These are phyloP conservation scores for Oryza officinalis DNA, from an alignment of 176 grass and related monocot species.

Conservation along the genomic window DNA sequence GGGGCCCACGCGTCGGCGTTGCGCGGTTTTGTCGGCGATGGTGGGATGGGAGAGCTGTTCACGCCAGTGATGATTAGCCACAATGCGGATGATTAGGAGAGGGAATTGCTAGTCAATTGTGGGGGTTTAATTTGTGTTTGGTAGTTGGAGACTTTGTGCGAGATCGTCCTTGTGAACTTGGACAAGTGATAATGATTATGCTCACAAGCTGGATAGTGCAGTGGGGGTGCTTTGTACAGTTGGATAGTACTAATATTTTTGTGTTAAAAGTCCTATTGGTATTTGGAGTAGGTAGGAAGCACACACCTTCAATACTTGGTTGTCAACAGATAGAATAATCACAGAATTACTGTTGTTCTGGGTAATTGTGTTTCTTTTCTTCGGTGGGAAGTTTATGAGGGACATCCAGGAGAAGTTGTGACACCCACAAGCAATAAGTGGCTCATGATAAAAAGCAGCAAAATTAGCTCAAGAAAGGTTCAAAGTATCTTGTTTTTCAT, in stretches of 20 bases:
- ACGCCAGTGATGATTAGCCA: constrained; percentile 36
- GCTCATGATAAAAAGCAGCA: constrained; percentile 36
- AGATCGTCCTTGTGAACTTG: neutral
- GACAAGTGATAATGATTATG: constrained; percentile 29
- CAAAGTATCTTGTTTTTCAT: neutral
- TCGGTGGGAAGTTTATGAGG: neutral
- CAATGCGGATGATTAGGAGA: constrained; percentile 32
- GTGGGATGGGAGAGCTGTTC: constrained; percentile 45
- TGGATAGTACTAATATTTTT: neutral
- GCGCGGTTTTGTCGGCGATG: constrained; percentile 15
- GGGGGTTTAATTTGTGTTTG: constrained; percentile 23
- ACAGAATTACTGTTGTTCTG: neutral
- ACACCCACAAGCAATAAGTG: constrained; percentile 38
- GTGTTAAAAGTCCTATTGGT: constrained; percentile 11
- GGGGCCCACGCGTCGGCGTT: neutral
- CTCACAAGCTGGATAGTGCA: constrained; percentile 16
- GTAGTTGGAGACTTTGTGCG: constrained; percentile 24
- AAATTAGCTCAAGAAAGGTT: constrained; percentile 26
- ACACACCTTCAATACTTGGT: neutral
- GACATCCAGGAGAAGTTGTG: constrained; percentile 20
- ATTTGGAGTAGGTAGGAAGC: constrained; percentile 8
- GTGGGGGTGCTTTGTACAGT: constrained; percentile 10
- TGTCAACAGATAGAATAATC: neutral
- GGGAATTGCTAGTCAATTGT: neutral
- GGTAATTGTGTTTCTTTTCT: neutral